These are phyloP conservation scores for Dryadomyces quercus-mongolicae DNA, from an alignment of 2,329 filamentous ascomycete genomes.

Conservation along the genomic window DNA sequence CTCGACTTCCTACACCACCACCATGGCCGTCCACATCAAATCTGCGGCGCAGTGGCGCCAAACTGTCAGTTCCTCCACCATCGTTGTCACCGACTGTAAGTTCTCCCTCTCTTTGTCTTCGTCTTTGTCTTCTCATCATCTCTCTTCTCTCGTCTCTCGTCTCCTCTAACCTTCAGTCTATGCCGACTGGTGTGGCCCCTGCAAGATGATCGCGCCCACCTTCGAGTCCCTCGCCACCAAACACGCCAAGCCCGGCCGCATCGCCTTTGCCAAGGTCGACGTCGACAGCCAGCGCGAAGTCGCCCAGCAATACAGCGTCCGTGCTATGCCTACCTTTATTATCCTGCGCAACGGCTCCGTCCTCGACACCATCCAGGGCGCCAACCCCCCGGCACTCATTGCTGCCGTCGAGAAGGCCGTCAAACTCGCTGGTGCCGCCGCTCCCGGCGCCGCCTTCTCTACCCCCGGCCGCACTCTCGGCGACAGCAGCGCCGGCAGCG, in stretches of 20 bases:
- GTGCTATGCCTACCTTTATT: slow-evolving; percentile 89
- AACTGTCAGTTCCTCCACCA: slow-evolving; percentile 57
- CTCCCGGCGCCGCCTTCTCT: slow-evolving; percentile 35
- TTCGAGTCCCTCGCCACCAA: slow-evolving; percentile 76
- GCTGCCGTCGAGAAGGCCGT: slow-evolving; percentile 62
- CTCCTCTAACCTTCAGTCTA: slow-evolving; percentile 50
- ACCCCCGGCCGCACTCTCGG: slow-evolving; percentile 47
- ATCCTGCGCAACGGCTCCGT: slow-evolving; percentile 68
- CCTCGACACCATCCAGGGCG: slow-evolving; percentile 68
- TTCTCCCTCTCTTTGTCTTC: slow-evolving; percentile 3
- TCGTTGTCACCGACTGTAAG: slow-evolving; percentile 81
- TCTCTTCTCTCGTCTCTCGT: slow-evolving; percentile 9
- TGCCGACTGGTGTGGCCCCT: slow-evolving; percentile 89
- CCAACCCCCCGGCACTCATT: slow-evolving; percentile 64
- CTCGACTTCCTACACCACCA: slow-evolving; percentile 7
- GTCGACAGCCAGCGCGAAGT: slow-evolving; percentile 73
- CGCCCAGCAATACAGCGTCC: slow-evolving; percentile 64
- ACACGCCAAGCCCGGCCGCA: slow-evolving; percentile 66
- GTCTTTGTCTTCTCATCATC: slow-evolving; percentile 2
- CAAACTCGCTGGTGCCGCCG: slow-evolving; percentile 34
- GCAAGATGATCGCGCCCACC: slow-evolving; percentile 80
- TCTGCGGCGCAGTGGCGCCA: slow-evolving; percentile 61
- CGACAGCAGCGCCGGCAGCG: slow-evolving; percentile 15
- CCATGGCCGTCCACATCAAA: slow-evolving; percentile 44
- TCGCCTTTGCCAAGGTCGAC: slow-evolving; percentile 88